Evolutionary conservation across 257 asterid genomes (phyloP), one percentile per base, ranked within the genome.

Genomic region (Leonotis leonurus): DNA sequence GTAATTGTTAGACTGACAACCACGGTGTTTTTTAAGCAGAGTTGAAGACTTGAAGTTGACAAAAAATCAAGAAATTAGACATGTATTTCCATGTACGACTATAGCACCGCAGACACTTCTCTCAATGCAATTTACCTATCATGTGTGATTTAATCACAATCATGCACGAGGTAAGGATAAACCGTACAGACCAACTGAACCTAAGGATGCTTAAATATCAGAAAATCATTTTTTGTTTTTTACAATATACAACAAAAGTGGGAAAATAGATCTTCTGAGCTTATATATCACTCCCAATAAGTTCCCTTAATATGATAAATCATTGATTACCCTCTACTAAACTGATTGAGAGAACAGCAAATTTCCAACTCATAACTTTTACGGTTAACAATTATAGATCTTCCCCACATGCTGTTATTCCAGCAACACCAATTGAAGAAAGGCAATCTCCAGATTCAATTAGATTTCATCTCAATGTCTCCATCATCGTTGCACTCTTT

Each of bases 381-480:
- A 45, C 69, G 67, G 59, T 62, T 77, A n/a, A 74, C 77, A 74
- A 48, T 56, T 46, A 50, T 44, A 4, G 44, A 11, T 18, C 65
- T 40, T 13, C 39, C 21, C 70, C 53, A 36, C 35, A 21, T 35
- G 50, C 60, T 20, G 64, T 49, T 46, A 51, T 39, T 64, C 26
- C 30, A 40, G 13, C n/a, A 37, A 24, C 70, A 55, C 37, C 6
- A 60, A 25, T 18, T 5, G 44, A 62, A 25, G 41, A 51, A 30
- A 14, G 6, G 60, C 12, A 21, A 41, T 59, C 14, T 37, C 52
- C 33, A 36, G 51, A 56, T 53, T 87, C 82, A 85, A 56, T 85
- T 84, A 70, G 89, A 83, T 72, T 90, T 90, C 89, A 79, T 81
- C 79, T 90, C 96, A 33, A 82, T 50, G 49, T 83, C 96, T 44